Evolutionary conservation across 2,329 filamentous ascomycete species (phyloP), one percentile per base, ranked within the genome.

Genomic region (Curvularia spicifera): DNA sequence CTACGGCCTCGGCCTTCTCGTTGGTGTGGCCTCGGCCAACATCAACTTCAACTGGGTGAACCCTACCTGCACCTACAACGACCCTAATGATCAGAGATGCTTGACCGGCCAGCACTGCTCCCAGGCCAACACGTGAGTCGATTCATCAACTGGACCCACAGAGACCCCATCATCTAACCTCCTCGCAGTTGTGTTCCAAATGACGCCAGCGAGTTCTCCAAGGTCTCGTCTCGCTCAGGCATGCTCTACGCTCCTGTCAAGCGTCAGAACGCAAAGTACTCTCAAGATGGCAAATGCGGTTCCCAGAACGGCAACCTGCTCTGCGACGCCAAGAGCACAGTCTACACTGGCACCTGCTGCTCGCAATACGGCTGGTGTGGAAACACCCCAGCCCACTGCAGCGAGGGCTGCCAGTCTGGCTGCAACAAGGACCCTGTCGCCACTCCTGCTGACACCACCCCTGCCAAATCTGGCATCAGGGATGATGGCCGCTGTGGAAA

Each of bases 41-140:
- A 83, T 84, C 69, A 78, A 80, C 59, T 82, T 83, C 69, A 69
- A 72, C 37, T 78, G 78, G 72, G 78, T 81, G 8, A 76, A 80
- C 48, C 78, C 82, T 22, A 75, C 58, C 3, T 84, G 82, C 69
- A 68, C 78, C 51, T 64, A 66, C 54, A 60, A 56, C 26, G 33
- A 61, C 0, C 31, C 65, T 7, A 65, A 39, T n/a, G 64, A 47
- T 29, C 68, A 48, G 53, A 60, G 56, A 20, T 81, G 79, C 59
- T 65, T 79, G 49, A 72, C 71, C 50, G 76, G 78, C 44, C 74
- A 79, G 63, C 60, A 75, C 51, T 79, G 75, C 66, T 68, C 68
- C 10, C 55, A 69, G 20, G 59, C 75, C 47, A 72, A 76, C 53
- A 74, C 68, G 71, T 80, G 64, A 57, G 73, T 64, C 22, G 8